phyloP scores from a whole-genome alignment of 352 stramenopile genomes.

The Pythium myriotylum region DNA sequence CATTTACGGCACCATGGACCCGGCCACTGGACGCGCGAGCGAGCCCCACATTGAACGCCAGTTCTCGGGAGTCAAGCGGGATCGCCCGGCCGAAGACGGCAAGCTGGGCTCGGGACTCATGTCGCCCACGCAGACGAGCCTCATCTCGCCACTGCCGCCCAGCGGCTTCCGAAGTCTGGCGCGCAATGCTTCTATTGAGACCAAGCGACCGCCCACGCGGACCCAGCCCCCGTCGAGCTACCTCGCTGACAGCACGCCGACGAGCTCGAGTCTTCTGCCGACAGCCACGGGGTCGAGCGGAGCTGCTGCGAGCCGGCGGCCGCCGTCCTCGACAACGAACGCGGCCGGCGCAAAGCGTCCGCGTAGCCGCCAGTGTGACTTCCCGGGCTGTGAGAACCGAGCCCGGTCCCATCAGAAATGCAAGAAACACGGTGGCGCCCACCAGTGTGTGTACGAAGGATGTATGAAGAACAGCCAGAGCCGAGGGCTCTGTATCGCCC shows the following conservation, averaged over 20 bases:
- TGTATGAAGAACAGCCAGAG: slow-evolving; percentile 90
- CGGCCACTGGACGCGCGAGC: slow-evolving; percentile 11
- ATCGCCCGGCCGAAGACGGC: slow-evolving; percentile 22
- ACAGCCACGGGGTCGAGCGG: neutral
- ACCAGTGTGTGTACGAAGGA: slow-evolving; percentile 82
- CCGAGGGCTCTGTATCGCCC: slow-evolving; percentile 81
- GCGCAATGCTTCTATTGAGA: slow-evolving; percentile 43
- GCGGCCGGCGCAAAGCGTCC: slow-evolving; percentile 12
- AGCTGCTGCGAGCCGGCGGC: slow-evolving; percentile 4
- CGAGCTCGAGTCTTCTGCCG: neutral
- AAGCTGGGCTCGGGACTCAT: slow-evolving; percentile 16
- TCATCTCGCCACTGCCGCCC: slow-evolving; percentile 2
- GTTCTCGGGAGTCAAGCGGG: slow-evolving; percentile 43
- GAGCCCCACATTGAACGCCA: slow-evolving; percentile 54
- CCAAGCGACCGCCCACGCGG: slow-evolving; percentile 29
- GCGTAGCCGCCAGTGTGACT: slow-evolving; percentile 57
- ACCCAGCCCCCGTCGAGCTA: slow-evolving; percentile 3
- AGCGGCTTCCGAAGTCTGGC: slow-evolving; percentile 40
- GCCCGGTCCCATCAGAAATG: slow-evolving; percentile 86
- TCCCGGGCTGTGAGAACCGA: slow-evolving; percentile 73
- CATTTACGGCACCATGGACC: slow-evolving; percentile 63
- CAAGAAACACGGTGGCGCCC: slow-evolving; percentile 89
- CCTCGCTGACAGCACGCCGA: neutral
- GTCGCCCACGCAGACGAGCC: slow-evolving; percentile 22
- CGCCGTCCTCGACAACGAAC: slow-evolving; percentile 8